These are phyloP conservation scores for Myriosclerotinia duriaeana DNA, from an alignment of 2,329 filamentous ascomycete genomes.

Conservation along the genomic window DNA sequence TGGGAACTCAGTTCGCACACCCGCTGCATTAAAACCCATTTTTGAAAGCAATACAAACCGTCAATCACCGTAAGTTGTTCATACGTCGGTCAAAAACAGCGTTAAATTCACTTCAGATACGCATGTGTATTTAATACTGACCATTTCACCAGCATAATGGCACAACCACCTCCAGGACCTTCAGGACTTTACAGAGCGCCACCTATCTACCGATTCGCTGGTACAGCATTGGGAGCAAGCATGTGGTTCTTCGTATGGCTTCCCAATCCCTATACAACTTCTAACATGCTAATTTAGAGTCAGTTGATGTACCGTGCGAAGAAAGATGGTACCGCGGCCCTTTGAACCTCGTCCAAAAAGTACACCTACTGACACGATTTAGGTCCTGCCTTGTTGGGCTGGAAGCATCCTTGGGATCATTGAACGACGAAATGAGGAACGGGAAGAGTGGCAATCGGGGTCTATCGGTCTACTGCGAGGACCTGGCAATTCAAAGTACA, in stretches of 20 bases:
- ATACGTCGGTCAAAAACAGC: too few relatives aligned
- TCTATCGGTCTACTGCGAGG: background rate
- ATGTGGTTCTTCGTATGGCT: constrained; percentile 97
- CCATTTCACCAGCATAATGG: constrained; percentile 45
- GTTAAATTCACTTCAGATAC: background rate
- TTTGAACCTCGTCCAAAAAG: background rate
- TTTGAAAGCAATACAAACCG: background rate
- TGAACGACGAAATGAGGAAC: constrained; percentile 47
- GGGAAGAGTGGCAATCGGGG: background rate
- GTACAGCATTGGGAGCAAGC: constrained; percentile 83
- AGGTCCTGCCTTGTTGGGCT: constrained; percentile 79
- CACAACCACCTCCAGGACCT: constrained; percentile 57
- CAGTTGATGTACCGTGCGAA: constrained; percentile 95
- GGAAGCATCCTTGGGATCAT: constrained; percentile 97
- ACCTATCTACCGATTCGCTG: constrained; percentile 78
- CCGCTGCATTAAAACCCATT: constrained; percentile 4
- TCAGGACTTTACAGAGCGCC: constrained; percentile 43
- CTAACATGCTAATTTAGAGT: constrained; percentile 26
- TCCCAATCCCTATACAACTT: background rate
- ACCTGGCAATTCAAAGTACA: background rate
- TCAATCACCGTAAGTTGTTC: background rate
- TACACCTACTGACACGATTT: constrained; percentile 28
- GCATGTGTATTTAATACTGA: background rate
- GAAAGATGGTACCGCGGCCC: constrained; percentile 69
- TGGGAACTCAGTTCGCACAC: background rate